Conservation (phyloP, 139 green algal species). For the Haematococcus lacustris region DNA sequence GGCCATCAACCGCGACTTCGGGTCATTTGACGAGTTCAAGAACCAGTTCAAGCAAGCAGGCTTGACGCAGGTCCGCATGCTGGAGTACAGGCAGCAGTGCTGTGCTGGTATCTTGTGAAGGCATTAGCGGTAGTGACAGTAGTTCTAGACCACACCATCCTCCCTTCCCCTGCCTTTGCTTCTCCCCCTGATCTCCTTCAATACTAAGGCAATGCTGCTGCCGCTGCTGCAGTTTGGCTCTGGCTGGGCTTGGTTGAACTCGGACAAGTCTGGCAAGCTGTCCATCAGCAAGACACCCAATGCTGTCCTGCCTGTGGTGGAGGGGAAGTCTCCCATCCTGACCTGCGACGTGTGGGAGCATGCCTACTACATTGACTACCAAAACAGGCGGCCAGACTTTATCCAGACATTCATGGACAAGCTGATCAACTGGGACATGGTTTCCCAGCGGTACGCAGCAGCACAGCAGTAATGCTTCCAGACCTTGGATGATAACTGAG, state of each 20-base stretch:
- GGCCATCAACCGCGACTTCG: constrained; percentile 83
- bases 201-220: too few species aligned
- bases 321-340: constrained; percentile 74
- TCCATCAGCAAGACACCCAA: constrained; percentile 90
- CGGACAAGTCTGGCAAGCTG: constrained; percentile 72
- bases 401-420: constrained; percentile 79
- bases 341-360: constrained; percentile 95
- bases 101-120: too few species aligned
- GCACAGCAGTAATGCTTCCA: constrained; percentile 11
- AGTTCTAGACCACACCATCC: too few species aligned
- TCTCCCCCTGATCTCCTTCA: too few species aligned
- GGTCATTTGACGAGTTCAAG: constrained; percentile 82
- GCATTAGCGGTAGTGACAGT: too few species aligned
- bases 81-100: too few species aligned
- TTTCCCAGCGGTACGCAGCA: constrained; percentile 46
- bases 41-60: constrained; percentile 75
- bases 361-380: constrained; percentile 41
- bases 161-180: too few species aligned
- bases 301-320: constrained; percentile 74
- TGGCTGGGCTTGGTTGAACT: constrained; percentile 88
- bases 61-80: constrained; percentile 25
- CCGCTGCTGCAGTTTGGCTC: constrained; percentile 89
- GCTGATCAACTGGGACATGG: constrained; percentile 79
- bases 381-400: constrained; percentile 56
- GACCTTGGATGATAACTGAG: too few species aligned